Base-by-base conservation (phyloP, 2,329 filamentous ascomycete species). In the Ceratocystis eucalypticola region DNA sequence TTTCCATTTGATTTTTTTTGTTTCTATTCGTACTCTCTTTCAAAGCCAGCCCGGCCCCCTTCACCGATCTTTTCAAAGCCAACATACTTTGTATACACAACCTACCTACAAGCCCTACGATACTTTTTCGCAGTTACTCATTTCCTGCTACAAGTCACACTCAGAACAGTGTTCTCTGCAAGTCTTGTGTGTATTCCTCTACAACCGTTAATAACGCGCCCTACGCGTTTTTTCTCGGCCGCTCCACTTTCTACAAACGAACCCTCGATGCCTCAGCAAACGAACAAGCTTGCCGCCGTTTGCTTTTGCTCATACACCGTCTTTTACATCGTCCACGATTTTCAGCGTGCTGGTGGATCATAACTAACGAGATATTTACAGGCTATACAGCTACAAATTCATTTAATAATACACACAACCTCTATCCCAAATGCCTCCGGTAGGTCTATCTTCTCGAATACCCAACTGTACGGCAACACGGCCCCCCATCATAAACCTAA, bases 381-480 rank as follows among this genome's bases (percentile, higher is more conserved):
- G 55, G 15, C 55, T 30, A 30, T 33, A 59, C 20, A 22, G 45
- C 33, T 64, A 25, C 62, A 68, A 59, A 65, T 68, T 53, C 44
- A 45, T 65, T 30, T 53, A 61, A 67, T 64, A 50, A 61, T 55
- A 62, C 41, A 30, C 22, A 61, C 59, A 62, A 61, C 28, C 68
- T 68, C 41, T 28, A 57, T 61, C 67, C 69, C 74, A 72, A 53
- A 76, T 76, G 75, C 74, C 75, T 72, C 73, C 74, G 66, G 75
- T 77, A 76, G 74, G 75, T 74, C 69, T 45, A 15, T 15, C 48
- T 5, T 15, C 48, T 48, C n/a, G 46, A n/a, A n/a, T 48, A 2
- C 3, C 20, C 20, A 7, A 48, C 5, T 7, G 1, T 3, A 48
- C 1, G 7, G 22, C 48, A 25, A 5, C 48, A 33, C 17, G 15